Conservation (phyloP, 164 flowering plant species). For the Stephania japonica region DNA sequence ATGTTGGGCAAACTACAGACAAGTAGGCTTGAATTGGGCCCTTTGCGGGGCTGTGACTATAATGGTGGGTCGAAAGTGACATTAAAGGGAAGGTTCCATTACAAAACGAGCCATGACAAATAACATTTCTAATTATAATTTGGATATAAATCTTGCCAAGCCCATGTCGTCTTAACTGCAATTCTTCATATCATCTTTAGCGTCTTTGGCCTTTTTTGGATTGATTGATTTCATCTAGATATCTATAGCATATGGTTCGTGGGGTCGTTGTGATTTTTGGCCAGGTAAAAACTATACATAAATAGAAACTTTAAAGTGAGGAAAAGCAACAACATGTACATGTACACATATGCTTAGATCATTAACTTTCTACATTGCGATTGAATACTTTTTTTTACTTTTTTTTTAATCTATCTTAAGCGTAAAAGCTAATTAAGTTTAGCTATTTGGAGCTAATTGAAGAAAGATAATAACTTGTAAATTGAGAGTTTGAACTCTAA, state of each 20-base stretch:
- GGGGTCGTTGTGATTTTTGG: background rate
- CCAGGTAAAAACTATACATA: background rate
- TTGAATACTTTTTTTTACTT: background rate
- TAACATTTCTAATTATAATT: background rate
- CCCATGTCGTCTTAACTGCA: background rate
- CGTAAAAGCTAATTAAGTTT: too few species aligned
- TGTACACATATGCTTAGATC: background rate
- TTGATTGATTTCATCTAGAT: background rate
- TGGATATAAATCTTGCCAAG: background rate
- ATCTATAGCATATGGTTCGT: background rate
- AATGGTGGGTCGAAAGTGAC: slow-evolving; percentile 1
- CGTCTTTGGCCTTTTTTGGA: background rate
- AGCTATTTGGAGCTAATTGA: too few species aligned
- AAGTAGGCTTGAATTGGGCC: background rate
- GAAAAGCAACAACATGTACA: background rate
- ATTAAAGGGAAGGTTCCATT: background rate
- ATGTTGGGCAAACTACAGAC: background rate
- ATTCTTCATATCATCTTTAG: background rate
- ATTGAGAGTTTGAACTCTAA: too few species aligned
- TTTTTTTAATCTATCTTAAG: too few species aligned
- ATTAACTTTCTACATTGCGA: background rate
- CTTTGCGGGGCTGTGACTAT: background rate
- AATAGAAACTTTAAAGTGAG: background rate
- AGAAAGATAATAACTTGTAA: too few species aligned
- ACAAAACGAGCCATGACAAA: slow-evolving; percentile 1